Conservation (phyloP, 257 asterid genomes). For the Haberlea rhodopensis region DNA sequence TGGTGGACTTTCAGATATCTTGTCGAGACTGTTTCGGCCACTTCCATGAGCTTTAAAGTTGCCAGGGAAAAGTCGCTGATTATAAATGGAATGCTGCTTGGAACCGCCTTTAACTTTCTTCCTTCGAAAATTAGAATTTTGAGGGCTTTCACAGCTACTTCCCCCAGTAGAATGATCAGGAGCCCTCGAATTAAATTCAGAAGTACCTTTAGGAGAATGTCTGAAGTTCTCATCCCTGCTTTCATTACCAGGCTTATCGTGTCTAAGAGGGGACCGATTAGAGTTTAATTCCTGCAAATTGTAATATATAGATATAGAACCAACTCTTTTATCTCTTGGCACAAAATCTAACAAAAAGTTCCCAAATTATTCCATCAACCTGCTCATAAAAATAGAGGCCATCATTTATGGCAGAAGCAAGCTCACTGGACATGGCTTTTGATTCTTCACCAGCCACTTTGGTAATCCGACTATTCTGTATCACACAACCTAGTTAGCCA, state of each 20-base stretch:
- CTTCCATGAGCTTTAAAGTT: constrained; percentile 50
- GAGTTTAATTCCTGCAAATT: constrained; percentile 68
- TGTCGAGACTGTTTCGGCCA: constrained; percentile 42
- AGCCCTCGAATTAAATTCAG: constrained; percentile 39
- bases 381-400: constrained; percentile 91
- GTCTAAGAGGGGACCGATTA: constrained; percentile 42
- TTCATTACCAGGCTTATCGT: constrained; percentile 35
- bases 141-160: constrained; percentile 44
- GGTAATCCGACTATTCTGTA: constrained; percentile 52
- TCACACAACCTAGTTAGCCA: constrained; percentile 24
- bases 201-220: constrained; percentile 35
- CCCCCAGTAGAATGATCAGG: constrained; percentile 51
- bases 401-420: constrained; percentile 83
- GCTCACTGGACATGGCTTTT: constrained; percentile 62
- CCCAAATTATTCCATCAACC: constrained; percentile 41
- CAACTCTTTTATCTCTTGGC: constrained; percentile 10
- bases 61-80: constrained; percentile 64
- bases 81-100: constrained; percentile 54
- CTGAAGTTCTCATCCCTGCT: constrained; percentile 50
- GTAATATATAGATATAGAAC: constrained; percentile 9
- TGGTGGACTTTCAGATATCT: constrained; percentile 71
- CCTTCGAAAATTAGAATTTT: constrained; percentile 47
- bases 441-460: constrained; percentile 51
- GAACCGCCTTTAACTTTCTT: constrained; percentile 60
- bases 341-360: constrained; percentile 19